These are phyloP conservation scores for Alternaria arborescens DNA, from an alignment of 2,329 filamentous ascomycete genomes.

Conservation along the genomic window DNA sequence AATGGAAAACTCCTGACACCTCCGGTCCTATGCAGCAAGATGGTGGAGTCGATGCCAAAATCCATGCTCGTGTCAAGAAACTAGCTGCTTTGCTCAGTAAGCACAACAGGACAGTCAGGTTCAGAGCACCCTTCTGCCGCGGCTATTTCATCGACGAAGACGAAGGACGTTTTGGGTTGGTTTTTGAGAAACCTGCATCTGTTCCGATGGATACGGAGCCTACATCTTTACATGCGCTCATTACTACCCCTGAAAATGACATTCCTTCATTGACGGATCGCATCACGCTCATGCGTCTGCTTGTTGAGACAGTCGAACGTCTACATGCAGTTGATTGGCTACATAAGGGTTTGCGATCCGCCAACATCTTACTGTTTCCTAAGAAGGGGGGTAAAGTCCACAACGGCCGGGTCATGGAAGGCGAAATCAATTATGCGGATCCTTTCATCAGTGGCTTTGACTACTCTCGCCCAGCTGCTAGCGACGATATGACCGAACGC, in stretches of 20 bases:
- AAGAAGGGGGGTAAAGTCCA: conserved; percentile 11
- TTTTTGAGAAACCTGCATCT: conserved; percentile 61
- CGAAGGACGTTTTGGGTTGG: conserved; percentile 59
- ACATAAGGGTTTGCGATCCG: conserved; percentile 65
- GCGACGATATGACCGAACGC: conserved; percentile 62
- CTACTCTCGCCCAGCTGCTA: conserved; percentile 61
- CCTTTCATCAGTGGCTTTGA: conserved; percentile 65
- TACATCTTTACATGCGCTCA: conserved; percentile 59
- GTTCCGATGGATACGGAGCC: conserved; percentile 53
- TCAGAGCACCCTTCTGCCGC: conserved; percentile 46
- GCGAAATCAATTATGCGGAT: conserved; percentile 49
- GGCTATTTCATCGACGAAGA: conserved; percentile 50
- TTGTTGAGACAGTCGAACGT: conserved; percentile 64
- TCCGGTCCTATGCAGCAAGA: conserved; percentile 24
- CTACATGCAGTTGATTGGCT: conserved; percentile 66
- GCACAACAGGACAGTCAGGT: conserved; percentile 40
- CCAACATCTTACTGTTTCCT: conserved; percentile 64
- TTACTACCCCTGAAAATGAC: conserved; percentile 39
- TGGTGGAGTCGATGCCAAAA: conserved; percentile 34
- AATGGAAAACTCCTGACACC: conserved; percentile 48
- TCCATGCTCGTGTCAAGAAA: conserved; percentile 42
- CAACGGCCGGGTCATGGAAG: neutral
- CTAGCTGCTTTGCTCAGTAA: conserved; percentile 46
- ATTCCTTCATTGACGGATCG: conserved; percentile 62
- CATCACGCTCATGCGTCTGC: conserved; percentile 60